phyloP scores from a whole-genome alignment of 768 basidiomycete genomes.

The Pisolithus marmoratus region DNA sequence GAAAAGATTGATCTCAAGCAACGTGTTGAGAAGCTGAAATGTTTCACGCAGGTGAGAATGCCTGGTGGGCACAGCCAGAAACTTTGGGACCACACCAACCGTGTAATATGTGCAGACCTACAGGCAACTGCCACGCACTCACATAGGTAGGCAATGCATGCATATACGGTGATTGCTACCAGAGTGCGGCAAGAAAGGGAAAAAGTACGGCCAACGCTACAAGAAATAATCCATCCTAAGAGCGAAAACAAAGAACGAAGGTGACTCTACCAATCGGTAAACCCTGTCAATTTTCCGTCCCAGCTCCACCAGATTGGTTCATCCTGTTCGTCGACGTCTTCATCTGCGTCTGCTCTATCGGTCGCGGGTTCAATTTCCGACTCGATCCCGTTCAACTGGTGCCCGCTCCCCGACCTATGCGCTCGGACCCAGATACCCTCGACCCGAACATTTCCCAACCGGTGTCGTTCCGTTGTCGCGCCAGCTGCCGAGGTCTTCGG shows the following conservation, averaged over 20 bases:
- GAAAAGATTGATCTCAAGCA: constrained; percentile 10
- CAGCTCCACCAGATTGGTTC: constrained; percentile 51
- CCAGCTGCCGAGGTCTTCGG: constrained; percentile 11
- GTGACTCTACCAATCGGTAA: constrained; percentile 36
- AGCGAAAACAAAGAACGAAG: too few relatives aligned
- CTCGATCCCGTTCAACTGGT: background rate
- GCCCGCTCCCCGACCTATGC: background rate
- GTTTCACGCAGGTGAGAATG: constrained; percentile 13
- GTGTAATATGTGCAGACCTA: constrained; percentile 47
- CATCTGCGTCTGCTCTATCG: background rate
- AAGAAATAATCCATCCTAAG: too few relatives aligned
- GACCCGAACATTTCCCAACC: constrained; percentile 20
- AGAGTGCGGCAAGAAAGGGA: too few relatives aligned
- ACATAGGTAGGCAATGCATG: too few relatives aligned
- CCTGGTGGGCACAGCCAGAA: constrained; percentile 13
- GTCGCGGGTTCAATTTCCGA: background rate
- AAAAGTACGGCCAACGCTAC: too few relatives aligned
- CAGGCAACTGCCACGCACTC: too few relatives aligned
- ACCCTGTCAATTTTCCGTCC: constrained; percentile 43
- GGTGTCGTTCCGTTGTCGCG: constrained; percentile 18
- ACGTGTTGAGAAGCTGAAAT: constrained; percentile 10
- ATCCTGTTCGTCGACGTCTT: constrained; percentile 32
- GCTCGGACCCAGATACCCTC: constrained; percentile 42
- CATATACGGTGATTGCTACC: too few relatives aligned
- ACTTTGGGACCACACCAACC: constrained; percentile 69